Conservation (phyloP, 495 filamentous ascomycete species). For the Jackrogersella multiformis region DNA sequence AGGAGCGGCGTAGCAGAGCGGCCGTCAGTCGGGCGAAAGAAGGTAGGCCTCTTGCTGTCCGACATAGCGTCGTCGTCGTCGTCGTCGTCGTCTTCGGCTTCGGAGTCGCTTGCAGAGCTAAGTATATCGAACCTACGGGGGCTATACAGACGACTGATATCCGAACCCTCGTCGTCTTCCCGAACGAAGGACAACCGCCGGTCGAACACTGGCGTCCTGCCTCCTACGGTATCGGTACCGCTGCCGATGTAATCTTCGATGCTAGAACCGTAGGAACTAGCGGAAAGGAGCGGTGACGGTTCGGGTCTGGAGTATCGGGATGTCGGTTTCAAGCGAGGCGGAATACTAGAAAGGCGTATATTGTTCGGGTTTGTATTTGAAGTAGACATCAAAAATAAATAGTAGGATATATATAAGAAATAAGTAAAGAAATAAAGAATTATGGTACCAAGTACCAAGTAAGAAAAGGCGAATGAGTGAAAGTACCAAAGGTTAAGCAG, state of each 20-base stretch:
- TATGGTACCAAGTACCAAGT: slow-evolving; percentile 12
- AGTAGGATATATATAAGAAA: not conserved
- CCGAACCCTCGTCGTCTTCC: slow-evolving; percentile 38
- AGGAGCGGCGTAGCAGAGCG: slow-evolving; percentile 65
- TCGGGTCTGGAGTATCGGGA: slow-evolving; percentile 32
- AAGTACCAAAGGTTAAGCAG: no score
- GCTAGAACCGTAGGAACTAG: slow-evolving; percentile 40
- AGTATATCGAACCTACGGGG: slow-evolving; percentile 26
- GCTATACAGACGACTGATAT: slow-evolving; percentile 20
- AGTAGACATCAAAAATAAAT: slow-evolving; percentile 3
- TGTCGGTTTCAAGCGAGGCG: slow-evolving; percentile 35
- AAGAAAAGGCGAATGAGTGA: slow-evolving; percentile 3
- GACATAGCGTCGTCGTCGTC: slow-evolving; percentile 40
- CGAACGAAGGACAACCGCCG: slow-evolving; percentile 32
- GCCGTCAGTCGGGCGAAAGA: slow-evolving; percentile 61
- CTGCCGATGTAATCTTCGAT: slow-evolving; percentile 42
- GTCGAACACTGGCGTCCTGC: slow-evolving; percentile 33
- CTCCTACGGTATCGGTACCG: slow-evolving; percentile 42
- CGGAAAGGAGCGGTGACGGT: slow-evolving; percentile 35
- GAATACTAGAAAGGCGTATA: slow-evolving; percentile 38
- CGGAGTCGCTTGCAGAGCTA: slow-evolving; percentile 22
- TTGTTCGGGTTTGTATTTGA: slow-evolving; percentile 21
- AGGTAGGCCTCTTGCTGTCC: slow-evolving; percentile 46
- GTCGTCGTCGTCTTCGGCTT: slow-evolving; percentile 36
- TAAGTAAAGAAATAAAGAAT: not conserved